Percentiles rank a stretch among this genome's conserved stretches.
phyloP scores from a whole-genome alignment of 1,139 yeast genomes.

The Yamadazyma sp. region DNA sequence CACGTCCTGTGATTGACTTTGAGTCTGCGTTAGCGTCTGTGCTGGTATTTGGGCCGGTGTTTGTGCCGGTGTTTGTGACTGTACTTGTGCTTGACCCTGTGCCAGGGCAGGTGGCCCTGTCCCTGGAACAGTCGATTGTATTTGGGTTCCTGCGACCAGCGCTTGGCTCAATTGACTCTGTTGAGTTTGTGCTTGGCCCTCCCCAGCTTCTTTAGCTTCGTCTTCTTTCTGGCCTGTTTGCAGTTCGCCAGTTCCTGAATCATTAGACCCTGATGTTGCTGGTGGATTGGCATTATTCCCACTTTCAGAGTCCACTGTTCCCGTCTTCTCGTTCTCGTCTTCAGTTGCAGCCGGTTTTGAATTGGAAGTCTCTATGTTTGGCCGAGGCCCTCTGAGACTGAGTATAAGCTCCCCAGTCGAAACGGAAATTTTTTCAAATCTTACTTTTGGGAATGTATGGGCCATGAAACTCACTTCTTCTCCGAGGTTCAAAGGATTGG shows the following conservation, averaged over 20 bases:
- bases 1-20: constrained; percentile 5
- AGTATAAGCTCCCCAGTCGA: constrained; percentile 78
- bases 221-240: constrained; percentile 3
- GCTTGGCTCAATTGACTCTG: neutral
- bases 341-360: too few relatives aligned
- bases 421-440: constrained; percentile 85
- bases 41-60: neutral
- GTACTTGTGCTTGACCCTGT: neutral
- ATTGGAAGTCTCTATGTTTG: neutral
- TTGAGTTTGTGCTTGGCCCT: constrained; percentile 3
- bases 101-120: neutral
- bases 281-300: neutral
- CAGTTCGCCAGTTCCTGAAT: neutral
- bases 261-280: neutral
- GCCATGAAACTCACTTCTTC: constrained; percentile 92
- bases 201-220: constrained; percentile 6
- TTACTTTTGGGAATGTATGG: constrained; percentile 81
- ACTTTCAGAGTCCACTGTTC: constrained; percentile 1
- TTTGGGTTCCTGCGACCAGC: too few relatives aligned
- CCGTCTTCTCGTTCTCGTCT: constrained; percentile 6
- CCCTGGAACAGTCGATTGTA: too few relatives aligned
- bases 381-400: constrained; percentile 80
- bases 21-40: neutral
- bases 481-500: constrained; percentile 69
- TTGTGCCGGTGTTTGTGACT: neutral